These are phyloP conservation scores for Botryotinia narcissicola DNA, from an alignment of 2,329 filamentous ascomycete genomes.

Conservation along the genomic window DNA sequence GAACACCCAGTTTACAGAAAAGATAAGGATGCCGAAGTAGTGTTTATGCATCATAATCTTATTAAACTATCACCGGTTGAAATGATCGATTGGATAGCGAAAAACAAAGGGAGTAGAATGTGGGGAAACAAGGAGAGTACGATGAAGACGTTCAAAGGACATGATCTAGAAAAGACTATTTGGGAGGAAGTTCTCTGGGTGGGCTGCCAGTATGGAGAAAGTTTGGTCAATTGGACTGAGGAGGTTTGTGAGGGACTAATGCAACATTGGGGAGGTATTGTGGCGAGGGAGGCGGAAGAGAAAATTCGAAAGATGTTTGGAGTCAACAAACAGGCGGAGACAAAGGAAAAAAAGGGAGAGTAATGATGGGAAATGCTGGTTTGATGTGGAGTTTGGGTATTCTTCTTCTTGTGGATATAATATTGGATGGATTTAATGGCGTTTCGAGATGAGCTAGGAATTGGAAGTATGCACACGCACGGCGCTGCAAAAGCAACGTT, in stretches of 20 bases:
- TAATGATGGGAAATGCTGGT: neutral
- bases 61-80: conserved; percentile 14
- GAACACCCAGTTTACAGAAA: neutral
- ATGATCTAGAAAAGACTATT: conserved; percentile 15
- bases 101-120: conserved; percentile 12
- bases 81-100: conserved; percentile 9
- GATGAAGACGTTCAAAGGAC: neutral
- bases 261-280: conserved; percentile 1
- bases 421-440: neutral
- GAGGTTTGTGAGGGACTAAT: conserved; percentile 8
- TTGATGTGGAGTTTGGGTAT: neutral
- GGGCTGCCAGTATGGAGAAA: conserved; percentile 6
- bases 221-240: neutral
- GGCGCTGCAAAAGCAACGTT: neutral
- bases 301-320: neutral
- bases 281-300: neutral
- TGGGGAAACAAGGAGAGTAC: conserved; percentile 13
- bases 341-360: neutral
- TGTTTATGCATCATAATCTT: conserved; percentile 19
- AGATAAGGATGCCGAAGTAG: neutral
- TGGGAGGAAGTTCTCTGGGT: conserved; percentile 21
- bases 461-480: neutral
- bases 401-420: neutral
- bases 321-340: neutral
- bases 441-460: neutral